Evolutionary conservation across 441 rosid genomes (phyloP).

Genomic region (Gossypium schwendimanii): DNA sequence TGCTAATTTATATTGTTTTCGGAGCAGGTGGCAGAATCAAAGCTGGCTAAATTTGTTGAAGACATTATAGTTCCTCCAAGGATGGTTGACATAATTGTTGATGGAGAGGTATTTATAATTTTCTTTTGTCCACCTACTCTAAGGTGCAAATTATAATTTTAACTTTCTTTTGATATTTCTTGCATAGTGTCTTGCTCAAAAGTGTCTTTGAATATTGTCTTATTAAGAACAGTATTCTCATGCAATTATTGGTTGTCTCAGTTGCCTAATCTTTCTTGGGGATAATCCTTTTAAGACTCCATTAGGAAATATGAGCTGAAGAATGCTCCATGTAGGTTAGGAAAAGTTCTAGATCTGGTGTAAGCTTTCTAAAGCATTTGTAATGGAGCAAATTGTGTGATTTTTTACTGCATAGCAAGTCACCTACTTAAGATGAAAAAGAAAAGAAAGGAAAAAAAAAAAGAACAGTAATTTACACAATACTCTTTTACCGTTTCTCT

Average conservation of each 20-base stretch:
- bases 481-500: neutral
- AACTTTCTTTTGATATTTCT: neutral
- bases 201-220: neutral
- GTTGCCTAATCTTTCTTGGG: neutral
- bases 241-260: neutral
- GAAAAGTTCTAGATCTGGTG: neutral
- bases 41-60: constrained; percentile 92
- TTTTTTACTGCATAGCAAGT: neutral
- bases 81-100: constrained; percentile 94
- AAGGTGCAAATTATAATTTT: neutral
- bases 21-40: constrained; percentile 89
- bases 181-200: neutral
- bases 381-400: neutral
- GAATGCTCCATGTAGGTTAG: neutral
- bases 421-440: neutral
- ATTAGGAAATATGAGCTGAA: neutral
- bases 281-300: neutral
- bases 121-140: constrained; percentile 12
- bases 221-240: neutral
- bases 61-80: constrained; percentile 95
- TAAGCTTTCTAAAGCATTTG: neutral
- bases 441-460: neutral
- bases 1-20: constrained; percentile 19
- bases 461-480: neutral
- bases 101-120: constrained; percentile 81